These are phyloP conservation scores for Elsinoe australis DNA, from an alignment of 2,329 filamentous ascomycete species.

Conservation along the genomic window DNA sequence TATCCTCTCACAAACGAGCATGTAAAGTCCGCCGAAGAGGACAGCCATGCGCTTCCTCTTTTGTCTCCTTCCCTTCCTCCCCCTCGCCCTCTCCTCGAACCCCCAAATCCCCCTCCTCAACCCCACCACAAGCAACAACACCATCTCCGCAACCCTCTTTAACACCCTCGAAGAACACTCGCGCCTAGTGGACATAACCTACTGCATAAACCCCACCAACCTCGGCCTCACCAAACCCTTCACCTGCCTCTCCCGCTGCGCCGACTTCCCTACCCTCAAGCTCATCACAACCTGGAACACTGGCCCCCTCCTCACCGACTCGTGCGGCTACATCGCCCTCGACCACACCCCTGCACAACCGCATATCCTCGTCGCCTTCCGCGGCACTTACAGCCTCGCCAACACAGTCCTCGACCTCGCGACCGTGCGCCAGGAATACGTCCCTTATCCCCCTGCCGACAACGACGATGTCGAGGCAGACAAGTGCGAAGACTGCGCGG, in stretches of 20 bases:
- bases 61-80: conserved; percentile 23
- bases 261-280: conserved; percentile 71
- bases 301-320: conserved; percentile 76
- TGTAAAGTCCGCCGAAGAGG: conserved; percentile 6
- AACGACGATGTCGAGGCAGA: conserved; percentile 36
- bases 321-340: conserved; percentile 88
- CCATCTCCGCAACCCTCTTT: conserved; percentile 60
- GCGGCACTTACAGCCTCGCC: conserved; percentile 87
- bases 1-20: neutral
- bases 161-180: conserved; percentile 75
- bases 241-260: conserved; percentile 72
- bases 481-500: conserved; percentile 77
- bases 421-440: conserved; percentile 81
- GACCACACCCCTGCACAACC: conserved; percentile 56
- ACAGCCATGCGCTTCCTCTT: conserved; percentile 19
- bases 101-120: conserved; percentile 30
- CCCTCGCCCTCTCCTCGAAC: conserved; percentile 20
- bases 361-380: conserved; percentile 77
- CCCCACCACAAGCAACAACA: conserved; percentile 28
- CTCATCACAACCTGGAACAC: conserved; percentile 86
- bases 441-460: conserved; percentile 65
- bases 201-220: conserved; percentile 81
- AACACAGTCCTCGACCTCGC: conserved; percentile 88
- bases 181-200: conserved; percentile 88
- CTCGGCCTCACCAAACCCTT: conserved; percentile 81